Base-by-base conservation (phyloP, 2,329 filamentous ascomycete genomes). In the Alternaria metachromatica region DNA sequence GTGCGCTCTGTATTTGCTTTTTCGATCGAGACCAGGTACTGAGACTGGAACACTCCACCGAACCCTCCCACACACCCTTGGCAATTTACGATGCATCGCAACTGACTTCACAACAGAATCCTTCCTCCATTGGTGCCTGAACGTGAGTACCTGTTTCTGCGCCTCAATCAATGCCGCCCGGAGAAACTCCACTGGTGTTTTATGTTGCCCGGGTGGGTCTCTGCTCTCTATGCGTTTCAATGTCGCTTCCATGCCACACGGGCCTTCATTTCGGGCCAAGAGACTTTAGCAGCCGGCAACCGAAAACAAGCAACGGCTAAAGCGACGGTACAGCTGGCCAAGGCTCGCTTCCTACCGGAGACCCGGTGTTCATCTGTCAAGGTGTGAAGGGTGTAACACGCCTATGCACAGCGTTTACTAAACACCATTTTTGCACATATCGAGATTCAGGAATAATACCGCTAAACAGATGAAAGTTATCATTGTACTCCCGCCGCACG, bases 221-320 rank as follows among this genome's bases (percentile, higher is more conserved):
- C 20, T 12, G 21, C 20, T 37, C 49, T 53, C 28, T 33, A 33
- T 33, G 18, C 28, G 49, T 51, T 23, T 23, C 49, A 53, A 53
- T 53, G 13, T 53, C 49, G 49, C 49, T 53, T 53, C 28, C 49
- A 53, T 41, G 49, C 30, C 20, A 53, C 49, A 53, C 49, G 49
- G 49, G 20, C 49, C 20, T 18, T 41, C 28, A 53, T 37, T 41
- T 53, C 30, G 28, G 49, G 20, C 49, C 49, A 41, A 53, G 49
- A 15, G 25, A 53, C 49, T 53, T 53, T 41, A 53, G 49, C 30
- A 23, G 30, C 13, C 20, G 49, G 30, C 28, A 53, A 25, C 20
- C 33, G 13, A 53, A 53, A 53, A 53, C 49, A 51, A 51, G 49
- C 49, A 51, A 37, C 49, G 49, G 28, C 49, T 51, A 51, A 37